Percentiles rank a stretch among this genome's conserved stretches.
These are phyloP conservation scores for Choiromyces venosus DNA, from an alignment of 495 filamentous ascomycete genomes.

Conservation along the genomic window DNA sequence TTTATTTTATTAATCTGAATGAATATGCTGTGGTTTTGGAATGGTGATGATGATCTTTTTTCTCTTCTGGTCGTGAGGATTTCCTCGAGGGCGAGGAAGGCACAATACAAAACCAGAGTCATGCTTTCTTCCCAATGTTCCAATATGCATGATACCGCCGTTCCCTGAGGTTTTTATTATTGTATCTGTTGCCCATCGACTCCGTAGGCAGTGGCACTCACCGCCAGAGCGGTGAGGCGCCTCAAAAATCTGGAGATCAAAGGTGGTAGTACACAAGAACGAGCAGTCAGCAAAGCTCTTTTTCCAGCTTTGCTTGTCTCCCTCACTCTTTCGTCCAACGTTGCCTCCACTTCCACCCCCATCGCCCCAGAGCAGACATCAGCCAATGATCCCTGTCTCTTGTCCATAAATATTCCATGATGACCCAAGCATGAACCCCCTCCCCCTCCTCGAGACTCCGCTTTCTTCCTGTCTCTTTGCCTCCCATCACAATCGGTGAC, in stretches of 20 bases:
- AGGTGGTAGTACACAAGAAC: neutral
- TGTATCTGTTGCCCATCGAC: slow-evolving; percentile 15
- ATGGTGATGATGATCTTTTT: neutral
- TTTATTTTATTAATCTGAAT: too few species aligned
- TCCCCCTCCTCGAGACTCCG: neutral
- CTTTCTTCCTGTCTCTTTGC: neutral
- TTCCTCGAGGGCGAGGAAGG: neutral
- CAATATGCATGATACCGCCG: neutral
- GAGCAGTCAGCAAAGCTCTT: neutral
- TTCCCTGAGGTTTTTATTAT: slow-evolving; percentile 8
- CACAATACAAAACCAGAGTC: neutral
- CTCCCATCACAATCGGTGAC: slow-evolving; percentile 31
- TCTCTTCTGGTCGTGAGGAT: neutral
- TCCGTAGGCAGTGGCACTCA: slow-evolving; percentile 26
- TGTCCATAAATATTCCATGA: neutral
- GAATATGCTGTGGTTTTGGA: neutral
- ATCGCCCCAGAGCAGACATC: neutral
- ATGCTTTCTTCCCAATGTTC: neutral
- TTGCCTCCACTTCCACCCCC: neutral
- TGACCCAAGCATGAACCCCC: neutral
- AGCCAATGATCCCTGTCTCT: neutral
- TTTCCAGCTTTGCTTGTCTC: neutral
- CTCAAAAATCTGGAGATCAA: neutral
- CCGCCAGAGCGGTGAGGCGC: slow-evolving; percentile 30
- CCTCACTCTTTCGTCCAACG: neutral